Base-by-base conservation (phyloP, 768 basidiomycete genomes). In the Calocera cornea region DNA sequence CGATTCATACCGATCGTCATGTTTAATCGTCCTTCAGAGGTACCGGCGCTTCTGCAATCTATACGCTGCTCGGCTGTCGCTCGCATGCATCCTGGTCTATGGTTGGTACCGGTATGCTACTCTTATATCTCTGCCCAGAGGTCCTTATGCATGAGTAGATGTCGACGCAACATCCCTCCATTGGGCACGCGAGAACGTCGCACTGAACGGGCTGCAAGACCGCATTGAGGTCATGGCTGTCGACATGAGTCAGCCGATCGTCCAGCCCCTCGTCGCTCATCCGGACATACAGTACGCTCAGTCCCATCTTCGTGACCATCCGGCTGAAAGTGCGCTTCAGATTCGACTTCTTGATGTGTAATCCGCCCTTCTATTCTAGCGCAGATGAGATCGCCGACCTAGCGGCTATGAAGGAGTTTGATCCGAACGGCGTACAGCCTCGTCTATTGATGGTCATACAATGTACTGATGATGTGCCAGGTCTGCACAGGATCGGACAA, bases 361-460 rank as follows among this genome's bases (percentile, higher is more conserved):
- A 98, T 75, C 95, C 95, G 0, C 95, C 95, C 0, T 99, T 99
- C 76, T 98, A 97, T 73, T 74, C 79, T n/a, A 89, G 86, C 67
- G 73, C 75, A 0, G 84, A 86, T 34, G 95, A 98, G 68, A 82
- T 93, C 8, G 70, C 72, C 0, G 73, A 76, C 1, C 86, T 85
- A 1, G 83, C 85, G 0, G 81, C 81, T 22, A 77, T 78, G 5
- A 97, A 98, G 72, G 83, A 84, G 60, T 75, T 79, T 16, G 78
- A 77, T 5, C 89, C 95, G 0, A 86, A 80, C 71, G 89, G 90
- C 1, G 93, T 93, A 72, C 50, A 84, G 1, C 16, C 1, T 19
- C 27, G 8, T 34, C 5, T 8, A 2, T 1, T 66, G 19, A 40
- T 19, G 2, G 12, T n/a, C 16, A 34, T 33, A 14, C 16, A 27